Evolutionary conservation across 805 yeast genomes (phyloP).

Genomic region (Candida patagonica): DNA sequence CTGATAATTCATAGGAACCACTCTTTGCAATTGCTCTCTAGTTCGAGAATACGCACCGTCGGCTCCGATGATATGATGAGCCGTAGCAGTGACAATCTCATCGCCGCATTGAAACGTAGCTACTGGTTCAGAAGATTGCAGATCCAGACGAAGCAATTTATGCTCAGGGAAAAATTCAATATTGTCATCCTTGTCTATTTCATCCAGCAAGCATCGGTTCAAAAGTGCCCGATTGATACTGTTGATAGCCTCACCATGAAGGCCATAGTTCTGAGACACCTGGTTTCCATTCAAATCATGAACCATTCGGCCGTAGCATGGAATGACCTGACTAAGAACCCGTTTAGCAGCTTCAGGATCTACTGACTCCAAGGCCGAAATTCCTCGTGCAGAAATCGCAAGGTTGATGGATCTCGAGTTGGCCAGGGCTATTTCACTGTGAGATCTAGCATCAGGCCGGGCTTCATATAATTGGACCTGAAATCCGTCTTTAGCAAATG

Average conservation of each 20-base stretch:
- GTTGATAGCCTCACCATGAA: constrained; percentile 74
- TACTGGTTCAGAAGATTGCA: constrained; percentile 19
- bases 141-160: constrained; percentile 41
- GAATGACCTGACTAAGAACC: constrained; percentile 55
- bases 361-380: constrained; percentile 54
- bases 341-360: constrained; percentile 49
- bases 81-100: constrained; percentile 11
- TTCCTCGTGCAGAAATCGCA: constrained; percentile 83
- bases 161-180: constrained; percentile 45
- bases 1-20: constrained; percentile 54
- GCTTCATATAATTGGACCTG: constrained; percentile 63
- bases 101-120: constrained; percentile 16
- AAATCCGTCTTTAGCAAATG: constrained; percentile 63
- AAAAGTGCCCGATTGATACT: constrained; percentile 71
- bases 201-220: constrained; percentile 57
- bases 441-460: constrained; percentile 56
- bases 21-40: constrained; percentile 57
- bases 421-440: constrained; percentile 15
- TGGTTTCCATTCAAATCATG: constrained; percentile 59
- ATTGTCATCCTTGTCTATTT: constrained; percentile 40
- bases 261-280: constrained; percentile 66
- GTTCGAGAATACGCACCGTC: constrained; percentile 80
- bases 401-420: constrained; percentile 57
- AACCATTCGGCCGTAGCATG: constrained; percentile 87
- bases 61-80: constrained; percentile 57